Percentiles rank a stretch among this genome's conserved stretches.
Conservation (phyloP, 495 filamentous ascomycete species). For the Podospora tetraspora region DNA sequence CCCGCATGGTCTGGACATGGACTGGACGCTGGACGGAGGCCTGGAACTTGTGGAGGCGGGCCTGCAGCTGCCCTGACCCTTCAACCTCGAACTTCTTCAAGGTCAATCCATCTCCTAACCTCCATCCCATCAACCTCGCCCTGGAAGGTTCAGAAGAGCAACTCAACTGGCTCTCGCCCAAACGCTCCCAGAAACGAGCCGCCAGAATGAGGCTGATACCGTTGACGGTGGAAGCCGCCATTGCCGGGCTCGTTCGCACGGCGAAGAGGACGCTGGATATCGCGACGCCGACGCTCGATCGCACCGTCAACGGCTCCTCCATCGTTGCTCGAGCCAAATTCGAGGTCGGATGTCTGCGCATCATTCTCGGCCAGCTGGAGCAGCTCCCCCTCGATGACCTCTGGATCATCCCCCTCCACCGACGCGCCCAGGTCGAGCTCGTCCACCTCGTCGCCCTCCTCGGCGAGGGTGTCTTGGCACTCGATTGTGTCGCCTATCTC, state of each 20-base stretch:
- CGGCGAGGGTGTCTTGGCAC: not conserved
- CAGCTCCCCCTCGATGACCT: not conserved
- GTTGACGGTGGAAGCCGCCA: not conserved
- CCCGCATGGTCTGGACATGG: not conserved
- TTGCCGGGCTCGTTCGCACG: not conserved
- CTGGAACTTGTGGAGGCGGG: not conserved
- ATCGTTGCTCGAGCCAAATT: not conserved
- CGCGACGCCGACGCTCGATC: not conserved
- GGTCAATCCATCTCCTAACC: too few species aligned
- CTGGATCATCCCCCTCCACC: not conserved
- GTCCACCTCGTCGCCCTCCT: not conserved
- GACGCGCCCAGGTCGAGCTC: not conserved
- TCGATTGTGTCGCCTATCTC: not conserved
- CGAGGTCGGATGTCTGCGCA: not conserved
- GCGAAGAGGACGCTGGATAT: not conserved
- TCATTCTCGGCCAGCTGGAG: not conserved
- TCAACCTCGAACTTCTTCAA: not conserved
- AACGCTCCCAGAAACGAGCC: not conserved
- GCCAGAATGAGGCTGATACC: not conserved
- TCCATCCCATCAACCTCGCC: not conserved
- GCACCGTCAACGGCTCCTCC: not conserved
- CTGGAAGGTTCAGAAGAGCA: not conserved
- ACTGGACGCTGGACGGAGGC: not conserved
- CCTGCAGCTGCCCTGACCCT: not conserved
- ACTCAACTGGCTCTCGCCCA: not conserved